A percentile compares a stretch with the other conserved stretches of the same genome.
Conservation (phyloP, 2,329 filamentous ascomycete genomes). For the Aspergillus latus region DNA sequence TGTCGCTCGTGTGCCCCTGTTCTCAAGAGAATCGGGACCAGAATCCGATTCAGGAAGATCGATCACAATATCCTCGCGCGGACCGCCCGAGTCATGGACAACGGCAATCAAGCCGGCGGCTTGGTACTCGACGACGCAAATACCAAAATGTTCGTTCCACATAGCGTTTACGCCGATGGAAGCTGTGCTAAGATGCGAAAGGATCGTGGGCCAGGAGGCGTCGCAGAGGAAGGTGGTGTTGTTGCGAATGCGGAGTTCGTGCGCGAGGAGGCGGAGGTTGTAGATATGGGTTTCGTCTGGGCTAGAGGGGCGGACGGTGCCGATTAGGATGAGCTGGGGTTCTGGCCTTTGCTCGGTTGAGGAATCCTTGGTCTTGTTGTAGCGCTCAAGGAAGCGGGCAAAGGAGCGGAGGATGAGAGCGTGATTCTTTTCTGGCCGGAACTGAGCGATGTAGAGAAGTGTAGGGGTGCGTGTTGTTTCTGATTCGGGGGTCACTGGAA, state of each 20-base stretch:
- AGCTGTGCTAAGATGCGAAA: slow-evolving; percentile 72
- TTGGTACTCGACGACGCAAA: slow-evolving; percentile 97
- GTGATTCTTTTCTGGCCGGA: slow-evolving; percentile 97
- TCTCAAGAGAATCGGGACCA: neutral
- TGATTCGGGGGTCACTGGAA: slow-evolving; percentile 68
- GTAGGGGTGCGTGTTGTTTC: slow-evolving; percentile 69
- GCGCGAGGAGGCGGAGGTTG: slow-evolving; percentile 78
- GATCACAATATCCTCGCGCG: slow-evolving; percentile 89
- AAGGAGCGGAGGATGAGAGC: slow-evolving; percentile 82
- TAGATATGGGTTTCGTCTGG: slow-evolving; percentile 66
- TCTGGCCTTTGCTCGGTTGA: slow-evolving; percentile 45
- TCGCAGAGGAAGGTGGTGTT: slow-evolving; percentile 85
- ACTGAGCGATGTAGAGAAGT: slow-evolving; percentile 93
- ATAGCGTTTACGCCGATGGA: slow-evolving; percentile 94
- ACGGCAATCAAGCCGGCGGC: slow-evolving; percentile 90
- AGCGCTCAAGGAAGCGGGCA: slow-evolving; percentile 61
- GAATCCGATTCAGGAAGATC: slow-evolving; percentile 47
- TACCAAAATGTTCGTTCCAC: slow-evolving; percentile 99
- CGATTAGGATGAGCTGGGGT: slow-evolving; percentile 71
- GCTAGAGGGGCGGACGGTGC: slow-evolving; percentile 76
- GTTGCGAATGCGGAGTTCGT: slow-evolving; percentile 82
- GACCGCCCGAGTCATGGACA: slow-evolving; percentile 89
- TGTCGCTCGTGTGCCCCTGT: slow-evolving; percentile 66
- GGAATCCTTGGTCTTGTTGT: neutral
- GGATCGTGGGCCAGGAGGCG: slow-evolving; percentile 82